Conservation (phyloP, 306 rosid species). For the Dalbergia oliveri region DNA sequence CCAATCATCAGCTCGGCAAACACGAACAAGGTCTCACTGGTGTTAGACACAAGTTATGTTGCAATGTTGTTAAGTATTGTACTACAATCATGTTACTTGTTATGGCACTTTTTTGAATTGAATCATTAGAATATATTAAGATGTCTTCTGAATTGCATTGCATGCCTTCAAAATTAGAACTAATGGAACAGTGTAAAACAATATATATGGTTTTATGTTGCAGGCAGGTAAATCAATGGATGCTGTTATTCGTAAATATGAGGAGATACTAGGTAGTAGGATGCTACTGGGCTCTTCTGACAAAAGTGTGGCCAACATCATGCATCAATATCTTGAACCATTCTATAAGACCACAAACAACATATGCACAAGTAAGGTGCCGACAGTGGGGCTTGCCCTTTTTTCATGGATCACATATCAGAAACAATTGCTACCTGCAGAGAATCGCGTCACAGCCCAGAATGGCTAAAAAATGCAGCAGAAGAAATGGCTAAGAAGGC, state of each 20-base stretch:
- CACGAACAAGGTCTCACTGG: too few species aligned
- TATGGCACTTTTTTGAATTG: slow-evolving; percentile 4
- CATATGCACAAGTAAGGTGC: slow-evolving; percentile 90
- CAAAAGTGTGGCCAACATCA: slow-evolving; percentile 70
- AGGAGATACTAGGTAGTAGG: slow-evolving; percentile 72
- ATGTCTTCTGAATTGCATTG: slow-evolving; percentile 21
- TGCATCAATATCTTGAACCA: slow-evolving; percentile 91
- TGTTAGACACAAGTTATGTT: too few species aligned
- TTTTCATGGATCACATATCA: slow-evolving; percentile 98
- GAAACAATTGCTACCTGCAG: slow-evolving; percentile 81
- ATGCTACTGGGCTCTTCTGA: slow-evolving; percentile 75
- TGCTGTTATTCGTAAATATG: slow-evolving; percentile 78
- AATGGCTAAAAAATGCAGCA: slow-evolving; percentile 87
- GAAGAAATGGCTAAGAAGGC: slow-evolving; percentile 93
- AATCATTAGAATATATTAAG: slow-evolving; percentile 14
- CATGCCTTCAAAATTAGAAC: slow-evolving; percentile 35
- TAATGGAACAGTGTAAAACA: slow-evolving; percentile 33
- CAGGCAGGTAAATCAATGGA: slow-evolving; percentile 93
- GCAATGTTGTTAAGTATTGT: neutral
- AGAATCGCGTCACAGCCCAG: slow-evolving; percentile 82
- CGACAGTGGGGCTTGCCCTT: slow-evolving; percentile 85
- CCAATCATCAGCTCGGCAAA: too few species aligned
- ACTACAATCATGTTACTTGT: slow-evolving; percentile 21
- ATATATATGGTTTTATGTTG: slow-evolving; percentile 36
- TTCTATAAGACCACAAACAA: slow-evolving; percentile 93